phyloP scores from a whole-genome alignment of 257 asterid species.

The Fraxinus pennsylvanica region DNA sequence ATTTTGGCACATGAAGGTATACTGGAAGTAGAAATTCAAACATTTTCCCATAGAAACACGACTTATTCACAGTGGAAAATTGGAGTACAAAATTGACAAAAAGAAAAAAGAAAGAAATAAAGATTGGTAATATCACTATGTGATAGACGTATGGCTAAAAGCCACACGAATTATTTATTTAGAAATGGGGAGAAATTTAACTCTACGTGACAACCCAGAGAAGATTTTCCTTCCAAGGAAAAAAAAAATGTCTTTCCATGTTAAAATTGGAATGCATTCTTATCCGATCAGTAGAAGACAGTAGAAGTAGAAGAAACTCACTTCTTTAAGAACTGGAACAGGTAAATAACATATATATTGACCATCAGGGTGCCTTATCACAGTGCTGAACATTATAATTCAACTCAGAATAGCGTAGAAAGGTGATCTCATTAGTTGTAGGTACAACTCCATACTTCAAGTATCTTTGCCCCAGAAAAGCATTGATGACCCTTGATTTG shows the following conservation, averaged over 20 bases:
- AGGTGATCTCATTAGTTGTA: constrained; percentile 92
- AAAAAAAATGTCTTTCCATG: not conserved
- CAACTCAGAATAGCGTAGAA: constrained; percentile 71
- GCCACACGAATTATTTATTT: not conserved
- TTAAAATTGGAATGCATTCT: not conserved
- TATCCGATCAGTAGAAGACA: not conserved
- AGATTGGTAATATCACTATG: not conserved
- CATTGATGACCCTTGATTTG: constrained; percentile 93
- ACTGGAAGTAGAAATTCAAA: not conserved
- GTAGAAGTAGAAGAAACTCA: constrained; percentile 42
- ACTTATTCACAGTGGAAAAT: not conserved
- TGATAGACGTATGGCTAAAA: not conserved
- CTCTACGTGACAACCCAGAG: not conserved
- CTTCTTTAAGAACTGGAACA: constrained; percentile 86
- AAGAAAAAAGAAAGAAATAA: not conserved
- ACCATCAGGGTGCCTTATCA: constrained; percentile 94
- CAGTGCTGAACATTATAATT: constrained; percentile 63
- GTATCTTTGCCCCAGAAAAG: constrained; percentile 88
- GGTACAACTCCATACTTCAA: constrained; percentile 92
- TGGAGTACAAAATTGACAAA: not conserved
- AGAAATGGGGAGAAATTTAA: not conserved
- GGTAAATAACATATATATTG: constrained; percentile 89
- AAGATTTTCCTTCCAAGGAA: not conserved
- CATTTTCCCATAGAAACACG: constrained; percentile 11
- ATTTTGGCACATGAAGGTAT: not conserved